Conservation (phyloP, 2,329 filamentous ascomycete genomes). For the Aspergillus texensis region DNA sequence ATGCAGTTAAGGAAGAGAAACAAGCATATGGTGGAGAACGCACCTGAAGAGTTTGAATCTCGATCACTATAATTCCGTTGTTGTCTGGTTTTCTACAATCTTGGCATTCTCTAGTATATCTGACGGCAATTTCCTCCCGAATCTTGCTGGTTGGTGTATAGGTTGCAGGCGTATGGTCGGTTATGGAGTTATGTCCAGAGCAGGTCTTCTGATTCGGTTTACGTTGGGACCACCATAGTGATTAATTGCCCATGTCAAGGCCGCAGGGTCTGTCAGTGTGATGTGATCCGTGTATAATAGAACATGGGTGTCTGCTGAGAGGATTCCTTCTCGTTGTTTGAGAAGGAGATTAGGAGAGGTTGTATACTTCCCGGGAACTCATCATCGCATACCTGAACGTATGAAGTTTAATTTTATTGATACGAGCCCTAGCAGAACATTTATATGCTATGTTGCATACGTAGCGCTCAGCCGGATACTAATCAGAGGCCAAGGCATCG, state of each 20-base stretch:
- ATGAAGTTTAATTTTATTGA: not conserved
- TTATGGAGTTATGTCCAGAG: constrained; percentile 17
- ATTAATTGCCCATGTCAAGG: not conserved
- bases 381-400: not conserved
- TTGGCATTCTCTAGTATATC: constrained; percentile 5
- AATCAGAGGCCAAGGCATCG: no score
- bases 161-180: constrained; percentile 15
- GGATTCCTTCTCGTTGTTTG: not conserved
- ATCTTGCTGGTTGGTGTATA: constrained; percentile 12
- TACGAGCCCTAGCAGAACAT: not conserved
- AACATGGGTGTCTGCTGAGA: not conserved
- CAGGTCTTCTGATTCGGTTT: not conserved
- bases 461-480: no score
- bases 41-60: not conserved
- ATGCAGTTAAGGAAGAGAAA: not conserved
- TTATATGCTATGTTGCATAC: no score
- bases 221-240: constrained; percentile 4
- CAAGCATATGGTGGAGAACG: constrained; percentile 2
- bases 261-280: constrained; percentile 4
- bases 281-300: constrained; percentile 1
- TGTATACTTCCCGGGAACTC: not conserved
- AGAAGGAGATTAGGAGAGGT: not conserved
- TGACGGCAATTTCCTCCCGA: not conserved
- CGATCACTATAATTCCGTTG: constrained; percentile 8
- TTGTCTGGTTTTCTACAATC: not conserved